A percentile compares a stretch with the other conserved stretches of the same genome.
These are phyloP conservation scores for Solanum pennellii DNA, from an alignment of 257 asterid genomes.

Conservation along the genomic window DNA sequence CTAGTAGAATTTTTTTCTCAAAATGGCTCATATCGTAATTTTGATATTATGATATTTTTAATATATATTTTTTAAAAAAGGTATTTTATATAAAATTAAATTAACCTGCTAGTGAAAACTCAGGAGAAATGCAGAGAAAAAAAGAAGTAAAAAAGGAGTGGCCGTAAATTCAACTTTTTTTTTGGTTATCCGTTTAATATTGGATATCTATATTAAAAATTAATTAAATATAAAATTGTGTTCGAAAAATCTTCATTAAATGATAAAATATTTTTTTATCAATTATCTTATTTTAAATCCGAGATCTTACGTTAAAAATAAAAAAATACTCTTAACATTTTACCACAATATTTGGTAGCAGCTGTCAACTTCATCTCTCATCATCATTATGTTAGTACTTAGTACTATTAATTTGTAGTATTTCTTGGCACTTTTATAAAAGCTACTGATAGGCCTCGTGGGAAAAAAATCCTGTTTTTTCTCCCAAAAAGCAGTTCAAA, in stretches of 20 bases:
- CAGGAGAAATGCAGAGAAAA: background rate
- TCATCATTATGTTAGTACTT: background rate
- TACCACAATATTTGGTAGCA: too few relatives aligned
- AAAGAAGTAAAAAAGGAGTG: background rate
- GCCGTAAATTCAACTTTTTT: background rate
- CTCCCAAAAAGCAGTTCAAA: background rate
- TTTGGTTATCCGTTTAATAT: too few relatives aligned
- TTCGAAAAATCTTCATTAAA: too few relatives aligned
- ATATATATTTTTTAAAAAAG: too few relatives aligned
- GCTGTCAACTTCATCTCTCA: background rate
- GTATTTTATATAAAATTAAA: too few relatives aligned
- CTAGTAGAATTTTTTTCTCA: background rate
- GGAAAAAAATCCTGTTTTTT: background rate
- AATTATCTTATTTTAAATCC: accelerated
- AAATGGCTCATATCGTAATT: background rate
- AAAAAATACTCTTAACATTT: too few relatives aligned
- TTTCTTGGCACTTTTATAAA: background rate
- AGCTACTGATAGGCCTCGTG: background rate
- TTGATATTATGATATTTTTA: background rate
- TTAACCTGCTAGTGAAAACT: background rate
- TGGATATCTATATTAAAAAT: accelerated
- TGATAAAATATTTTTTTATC: too few relatives aligned
- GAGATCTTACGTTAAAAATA: too few relatives aligned
- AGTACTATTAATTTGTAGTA: background rate
- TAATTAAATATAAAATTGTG: too few relatives aligned